phyloP scores from a whole-genome alignment of 2,329 filamentous ascomycete genomes.

The Claviceps sp. region DNA sequence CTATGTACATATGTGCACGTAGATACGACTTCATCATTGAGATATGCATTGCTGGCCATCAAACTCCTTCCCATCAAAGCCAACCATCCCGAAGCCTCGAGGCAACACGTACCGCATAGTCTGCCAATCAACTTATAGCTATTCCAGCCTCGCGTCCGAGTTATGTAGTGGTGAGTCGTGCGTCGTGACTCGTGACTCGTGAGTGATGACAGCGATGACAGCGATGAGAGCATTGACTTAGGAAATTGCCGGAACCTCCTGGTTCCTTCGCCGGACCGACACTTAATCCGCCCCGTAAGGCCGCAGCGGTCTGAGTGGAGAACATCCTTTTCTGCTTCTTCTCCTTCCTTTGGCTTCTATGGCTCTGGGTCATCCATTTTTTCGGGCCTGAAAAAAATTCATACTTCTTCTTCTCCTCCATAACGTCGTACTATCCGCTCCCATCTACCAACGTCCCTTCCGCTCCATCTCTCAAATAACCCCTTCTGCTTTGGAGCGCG shows the following conservation, averaged over 20 bases:
- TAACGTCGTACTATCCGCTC: conserved; percentile 10
- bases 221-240: background rate
- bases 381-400: conserved; percentile 25
- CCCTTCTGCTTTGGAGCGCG: conserved; percentile 16
- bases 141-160: too few species aligned
- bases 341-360: conserved; percentile 31
- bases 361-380: conserved; percentile 19
- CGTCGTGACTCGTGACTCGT: too few species aligned
- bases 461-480: conserved; percentile 12
- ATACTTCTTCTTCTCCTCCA: conserved; percentile 13
- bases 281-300: conserved; percentile 13
- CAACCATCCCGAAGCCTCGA: too few species aligned
- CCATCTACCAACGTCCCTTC: conserved; percentile 5
- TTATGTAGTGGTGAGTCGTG: too few species aligned
- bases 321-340: conserved; percentile 13
- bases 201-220: background rate
- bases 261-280: conserved; percentile 9
- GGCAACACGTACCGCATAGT: too few species aligned
- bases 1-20: too few species aligned
- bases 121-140: too few species aligned
- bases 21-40: too few species aligned
- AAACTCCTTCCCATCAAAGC: too few species aligned
- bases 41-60: too few species aligned
- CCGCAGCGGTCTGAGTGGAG: conserved; percentile 1
- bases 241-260: background rate